phyloP scores from a whole-genome alignment of 192 early-diverging fungal genomes.

The Coemansia sp. region DNA sequence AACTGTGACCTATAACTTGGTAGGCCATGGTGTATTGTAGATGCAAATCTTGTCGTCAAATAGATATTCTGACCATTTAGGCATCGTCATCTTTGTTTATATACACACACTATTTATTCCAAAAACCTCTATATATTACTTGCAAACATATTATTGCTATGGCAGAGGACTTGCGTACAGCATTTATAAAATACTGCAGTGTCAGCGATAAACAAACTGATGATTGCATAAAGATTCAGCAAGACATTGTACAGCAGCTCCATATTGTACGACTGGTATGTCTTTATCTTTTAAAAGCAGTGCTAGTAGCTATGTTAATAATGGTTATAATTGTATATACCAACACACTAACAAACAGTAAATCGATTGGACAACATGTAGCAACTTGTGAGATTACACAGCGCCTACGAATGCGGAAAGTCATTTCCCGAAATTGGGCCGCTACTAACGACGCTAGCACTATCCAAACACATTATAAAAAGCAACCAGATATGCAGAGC shows the following conservation, averaged over 20 bases:
- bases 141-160: constrained; percentile 6
- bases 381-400: constrained; percentile 32
- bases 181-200: constrained; percentile 36
- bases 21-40: too few species aligned
- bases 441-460: constrained; percentile 29
- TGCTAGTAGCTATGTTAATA: not conserved
- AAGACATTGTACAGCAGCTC: constrained; percentile 26
- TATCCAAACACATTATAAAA: constrained; percentile 15
- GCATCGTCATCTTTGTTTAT: not conserved
- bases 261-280: constrained; percentile 23
- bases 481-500: constrained; percentile 19
- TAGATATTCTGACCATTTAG: not conserved
- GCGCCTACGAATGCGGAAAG: constrained; percentile 46
- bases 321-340: not conserved
- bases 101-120: not conserved
- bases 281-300: not conserved
- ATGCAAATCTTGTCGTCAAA: not conserved
- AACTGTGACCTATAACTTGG: too few species aligned
- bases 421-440: constrained; percentile 36
- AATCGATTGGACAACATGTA: not conserved
- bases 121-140: not conserved
- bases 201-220: constrained; percentile 4
- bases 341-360: not conserved
- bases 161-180: constrained; percentile 15
- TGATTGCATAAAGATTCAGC: not conserved